Conservation (phyloP, 1,284 basidiomycete genomes). For the Leccinum laetum region DNA sequence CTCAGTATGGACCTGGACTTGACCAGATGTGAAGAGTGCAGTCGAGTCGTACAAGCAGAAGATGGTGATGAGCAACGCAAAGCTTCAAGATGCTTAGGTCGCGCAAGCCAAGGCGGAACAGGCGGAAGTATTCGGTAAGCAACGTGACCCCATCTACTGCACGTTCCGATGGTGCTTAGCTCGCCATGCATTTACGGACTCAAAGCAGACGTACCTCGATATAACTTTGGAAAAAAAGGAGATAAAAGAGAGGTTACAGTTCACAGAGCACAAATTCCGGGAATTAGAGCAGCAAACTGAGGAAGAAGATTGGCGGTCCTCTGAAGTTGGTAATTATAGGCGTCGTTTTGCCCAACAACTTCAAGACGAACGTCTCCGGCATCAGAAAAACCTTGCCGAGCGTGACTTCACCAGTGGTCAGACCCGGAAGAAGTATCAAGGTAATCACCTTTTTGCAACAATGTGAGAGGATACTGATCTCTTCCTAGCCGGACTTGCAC, state of each 20-base stretch:
- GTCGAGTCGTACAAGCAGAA: too few species aligned
- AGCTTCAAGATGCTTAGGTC: too few species aligned
- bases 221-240: conserved; percentile 50
- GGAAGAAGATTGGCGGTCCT: conserved; percentile 67
- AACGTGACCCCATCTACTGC: too few species aligned
- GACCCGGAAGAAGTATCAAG: conserved; percentile 83
- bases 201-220: too few species aligned
- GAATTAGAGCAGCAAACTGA: conserved; percentile 68
- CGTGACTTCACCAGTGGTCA: conserved; percentile 78
- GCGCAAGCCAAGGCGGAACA: too few species aligned
- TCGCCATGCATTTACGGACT: conserved; percentile 57
- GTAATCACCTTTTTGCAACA: conserved; percentile 35
- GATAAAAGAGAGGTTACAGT: conserved; percentile 50
- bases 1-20: too few species aligned
- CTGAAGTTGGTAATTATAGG: conserved; percentile 62
- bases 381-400: conserved; percentile 75
- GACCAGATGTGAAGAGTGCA: too few species aligned
- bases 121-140: too few species aligned
- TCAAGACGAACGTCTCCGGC: conserved; percentile 74
- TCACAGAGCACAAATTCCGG: conserved; percentile 54
- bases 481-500: conserved; percentile 64
- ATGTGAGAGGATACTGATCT: conserved; percentile 7
- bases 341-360: conserved; percentile 70
- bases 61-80: too few species aligned
- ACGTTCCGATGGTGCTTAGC: conserved; percentile 29